phyloP scores from a whole-genome alignment of 2,329 filamentous ascomycete species.

The Fusarium dlaminii region DNA sequence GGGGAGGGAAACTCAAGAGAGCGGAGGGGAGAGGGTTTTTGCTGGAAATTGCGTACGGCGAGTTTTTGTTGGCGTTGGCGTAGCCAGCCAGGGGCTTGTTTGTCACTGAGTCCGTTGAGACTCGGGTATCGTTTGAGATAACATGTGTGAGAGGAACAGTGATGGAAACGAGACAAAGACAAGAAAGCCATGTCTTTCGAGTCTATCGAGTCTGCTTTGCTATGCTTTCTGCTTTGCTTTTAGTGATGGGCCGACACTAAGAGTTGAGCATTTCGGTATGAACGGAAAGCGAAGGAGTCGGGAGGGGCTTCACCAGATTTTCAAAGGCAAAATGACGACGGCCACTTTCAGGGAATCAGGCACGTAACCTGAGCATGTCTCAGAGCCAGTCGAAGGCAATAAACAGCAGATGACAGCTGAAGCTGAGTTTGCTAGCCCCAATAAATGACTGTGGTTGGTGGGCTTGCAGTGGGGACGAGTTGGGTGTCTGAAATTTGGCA shows the following conservation, averaged over 20 bases:
- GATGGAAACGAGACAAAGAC: conserved; percentile 15
- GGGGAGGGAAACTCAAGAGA: conserved; percentile 17
- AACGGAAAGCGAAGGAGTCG: conserved; percentile 42
- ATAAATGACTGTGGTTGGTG: conserved; percentile 6
- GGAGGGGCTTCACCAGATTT: conserved; percentile 44
- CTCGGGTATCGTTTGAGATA: conserved; percentile 20
- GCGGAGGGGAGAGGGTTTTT: conserved; percentile 25
- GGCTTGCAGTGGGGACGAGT: background rate
- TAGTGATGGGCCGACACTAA: conserved; percentile 36
- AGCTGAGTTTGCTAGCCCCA: conserved; percentile 2
- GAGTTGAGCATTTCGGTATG: conserved; percentile 37
- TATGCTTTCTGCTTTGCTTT: background rate
- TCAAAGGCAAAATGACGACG: conserved; percentile 43
- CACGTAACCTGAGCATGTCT: conserved; percentile 30
- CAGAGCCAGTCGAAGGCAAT: conserved; percentile 6
- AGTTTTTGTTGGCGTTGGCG: conserved; percentile 32
- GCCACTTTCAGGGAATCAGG: conserved; percentile 22
- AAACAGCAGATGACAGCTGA: background rate
- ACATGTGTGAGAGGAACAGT: background rate
- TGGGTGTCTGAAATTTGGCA: conserved; percentile 37
- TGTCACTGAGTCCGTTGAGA: conserved; percentile 21
- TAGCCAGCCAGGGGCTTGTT: conserved; percentile 25
- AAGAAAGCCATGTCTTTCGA: conserved; percentile 23
- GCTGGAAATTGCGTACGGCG: conserved; percentile 43
- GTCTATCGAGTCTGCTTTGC: conserved; percentile 23